phyloP scores from a whole-genome alignment of 805 yeast genomes.

The Komagataella pastoris region DNA sequence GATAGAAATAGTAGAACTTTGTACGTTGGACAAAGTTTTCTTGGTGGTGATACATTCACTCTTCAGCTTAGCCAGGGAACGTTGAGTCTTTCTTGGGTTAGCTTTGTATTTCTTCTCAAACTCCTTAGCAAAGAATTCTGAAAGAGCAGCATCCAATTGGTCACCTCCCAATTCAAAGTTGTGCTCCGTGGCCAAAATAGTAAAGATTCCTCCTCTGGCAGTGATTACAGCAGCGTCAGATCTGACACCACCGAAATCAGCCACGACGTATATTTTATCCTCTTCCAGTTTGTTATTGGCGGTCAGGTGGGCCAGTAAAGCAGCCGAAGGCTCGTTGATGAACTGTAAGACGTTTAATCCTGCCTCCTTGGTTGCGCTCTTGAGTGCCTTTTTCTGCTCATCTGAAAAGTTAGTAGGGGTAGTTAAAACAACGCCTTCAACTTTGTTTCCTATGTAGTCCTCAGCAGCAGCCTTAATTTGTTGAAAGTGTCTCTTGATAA shows the following conservation, averaged over 20 bases:
- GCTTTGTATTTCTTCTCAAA: slow-evolving; percentile 78
- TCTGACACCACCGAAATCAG: slow-evolving; percentile 94
- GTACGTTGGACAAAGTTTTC: slow-evolving; percentile 85
- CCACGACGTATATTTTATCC: slow-evolving; percentile 79
- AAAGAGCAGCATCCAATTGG: slow-evolving; percentile 64
- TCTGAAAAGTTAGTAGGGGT: slow-evolving; percentile 83
- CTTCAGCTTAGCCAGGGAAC: slow-evolving; percentile 80
- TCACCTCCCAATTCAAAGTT: slow-evolving; percentile 81
- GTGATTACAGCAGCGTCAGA: slow-evolving; percentile 92
- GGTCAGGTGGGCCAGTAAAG: slow-evolving; percentile 68
- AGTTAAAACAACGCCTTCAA: slow-evolving; percentile 77
- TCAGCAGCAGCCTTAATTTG: slow-evolving; percentile 81
- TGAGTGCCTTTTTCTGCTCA: slow-evolving; percentile 53
- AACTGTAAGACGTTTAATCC: slow-evolving; percentile 76
- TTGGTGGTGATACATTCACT: slow-evolving; percentile 75
- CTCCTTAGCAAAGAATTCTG: slow-evolving; percentile 82
- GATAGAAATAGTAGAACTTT: slow-evolving; percentile 80
- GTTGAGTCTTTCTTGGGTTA: slow-evolving; percentile 68
- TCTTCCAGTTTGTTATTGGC: slow-evolving; percentile 30
- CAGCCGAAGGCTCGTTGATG: slow-evolving; percentile 87
- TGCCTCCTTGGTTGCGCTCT: slow-evolving; percentile 49
- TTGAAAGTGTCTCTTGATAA: slow-evolving; percentile 69
- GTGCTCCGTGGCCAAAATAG: slow-evolving; percentile 77
- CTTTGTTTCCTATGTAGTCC: slow-evolving; percentile 73
- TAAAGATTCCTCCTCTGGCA: slow-evolving; percentile 86